Evolutionary conservation across 768 basidiomycete species (phyloP), one percentile per base, ranked within the genome.

Genomic region (Rhodotorula graminis): DNA sequence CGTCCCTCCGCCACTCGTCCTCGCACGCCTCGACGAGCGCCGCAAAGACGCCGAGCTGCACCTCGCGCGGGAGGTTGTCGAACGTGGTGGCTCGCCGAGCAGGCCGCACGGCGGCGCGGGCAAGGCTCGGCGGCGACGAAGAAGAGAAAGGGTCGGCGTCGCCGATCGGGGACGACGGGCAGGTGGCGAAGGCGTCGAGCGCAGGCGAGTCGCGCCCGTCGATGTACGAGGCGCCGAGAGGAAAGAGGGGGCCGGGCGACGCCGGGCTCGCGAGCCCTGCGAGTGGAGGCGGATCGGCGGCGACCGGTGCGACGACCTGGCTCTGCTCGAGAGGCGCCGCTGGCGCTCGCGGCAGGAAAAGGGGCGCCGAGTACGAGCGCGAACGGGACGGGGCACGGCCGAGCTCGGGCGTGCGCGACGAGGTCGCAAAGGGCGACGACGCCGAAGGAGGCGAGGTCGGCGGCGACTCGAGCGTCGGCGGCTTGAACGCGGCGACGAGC

Each of bases 31-130:
- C 70, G 29, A 79, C 40, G 3, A 80, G 23, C 2, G 71, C 58
- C 15, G 29, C 33, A 37, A 80, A 57, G 49, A 79, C 62, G 23
- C n/a, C 21, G 7, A 80, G 33, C 44, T 76, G 69, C 14, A 80
- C 49, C 69, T 80, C 79, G 40, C 65, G 53, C 4, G 79, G 79
- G 0, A 79, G 73, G 19, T 14, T 37, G 18, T 69, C 69, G 61
- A 79, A 79, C 42, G 31, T 33, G 44, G 70, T 63, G 21, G 37
- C 33, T 3, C 19, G 21, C 12, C 9, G 4, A 37, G 37, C 37
- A 9, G 5, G 37, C 37, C 37, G 37, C 18, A 27, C 18, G 47
- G 49, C 11, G 55, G 7, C 8, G 10, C 18, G 16, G 2, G 23
- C 49, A 19, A 52, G 10, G 19, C 2, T 19, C 19, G 42, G 25